Conservation (phyloP, 2,329 filamentous ascomycete genomes). For the Talaromyces sp. region DNA sequence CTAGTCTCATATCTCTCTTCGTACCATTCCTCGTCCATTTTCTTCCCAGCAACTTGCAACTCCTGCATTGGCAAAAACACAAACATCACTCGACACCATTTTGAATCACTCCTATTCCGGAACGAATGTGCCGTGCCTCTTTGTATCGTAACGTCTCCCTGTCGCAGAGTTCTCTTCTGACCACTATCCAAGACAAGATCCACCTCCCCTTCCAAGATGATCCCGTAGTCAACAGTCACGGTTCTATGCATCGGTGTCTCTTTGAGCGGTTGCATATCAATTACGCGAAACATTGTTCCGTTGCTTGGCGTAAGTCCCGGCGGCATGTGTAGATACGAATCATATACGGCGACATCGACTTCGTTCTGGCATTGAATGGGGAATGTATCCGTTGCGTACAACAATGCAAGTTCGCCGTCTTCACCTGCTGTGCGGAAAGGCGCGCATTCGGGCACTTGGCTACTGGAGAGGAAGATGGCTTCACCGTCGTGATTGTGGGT, state of each 20-base stretch:
- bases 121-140: conserved; percentile 33
- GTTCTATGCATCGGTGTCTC: conserved; percentile 38
- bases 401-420: conserved; percentile 30
- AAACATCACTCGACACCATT: conserved; percentile 34
- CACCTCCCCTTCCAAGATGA: conserved; percentile 37
- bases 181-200: conserved; percentile 38
- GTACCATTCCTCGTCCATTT: conserved; percentile 50
- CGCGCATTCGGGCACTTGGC: conserved; percentile 33
- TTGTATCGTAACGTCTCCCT: conserved; percentile 37
- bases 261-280: conserved; percentile 35
- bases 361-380: conserved; percentile 31
- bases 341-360: conserved; percentile 33
- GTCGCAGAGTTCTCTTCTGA: conserved; percentile 28
- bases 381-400: conserved; percentile 30
- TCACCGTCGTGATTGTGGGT: conserved; percentile 37
- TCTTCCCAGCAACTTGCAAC: conserved; percentile 45
- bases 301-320: conserved; percentile 31
- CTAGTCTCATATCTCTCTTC: conserved; percentile 24
- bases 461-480: conserved; percentile 35
- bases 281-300: conserved; percentile 34
- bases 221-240: conserved; percentile 37
- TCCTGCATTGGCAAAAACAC: conserved; percentile 31
- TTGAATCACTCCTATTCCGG: conserved; percentile 25
- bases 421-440: conserved; percentile 28
- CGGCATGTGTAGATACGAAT: conserved; percentile 32